Conservation (phyloP, 768 basidiomycete species). For the Mycena rebaudengoi region DNA sequence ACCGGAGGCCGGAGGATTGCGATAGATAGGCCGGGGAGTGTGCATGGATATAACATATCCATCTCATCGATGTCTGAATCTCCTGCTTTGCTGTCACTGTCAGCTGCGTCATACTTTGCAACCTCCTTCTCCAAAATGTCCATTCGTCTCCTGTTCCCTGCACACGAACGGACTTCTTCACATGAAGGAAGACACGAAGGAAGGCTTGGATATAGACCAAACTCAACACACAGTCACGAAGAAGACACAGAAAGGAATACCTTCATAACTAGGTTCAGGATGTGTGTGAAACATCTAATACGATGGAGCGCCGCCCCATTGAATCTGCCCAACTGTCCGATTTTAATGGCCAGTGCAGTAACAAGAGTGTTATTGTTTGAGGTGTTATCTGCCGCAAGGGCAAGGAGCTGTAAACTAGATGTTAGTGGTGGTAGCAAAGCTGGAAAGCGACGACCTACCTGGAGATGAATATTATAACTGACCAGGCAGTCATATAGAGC, state of each 20-base stretch:
- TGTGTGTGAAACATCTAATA: conserved; percentile 6
- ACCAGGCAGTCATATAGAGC: no score
- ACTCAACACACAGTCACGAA: neutral
- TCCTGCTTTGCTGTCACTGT: neutral
- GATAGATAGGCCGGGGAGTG: no score
- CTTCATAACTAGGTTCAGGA: conserved; percentile 10
- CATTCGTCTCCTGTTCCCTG: neutral
- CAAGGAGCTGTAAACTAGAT: no score
- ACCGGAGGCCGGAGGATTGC: no score
- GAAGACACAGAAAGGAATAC: neutral
- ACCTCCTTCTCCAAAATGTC: conserved; percentile 8
- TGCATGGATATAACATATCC: no score
- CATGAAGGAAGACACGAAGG: neutral
- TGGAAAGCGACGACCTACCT: no score
- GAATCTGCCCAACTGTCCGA: neutral
- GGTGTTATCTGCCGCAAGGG: no score
- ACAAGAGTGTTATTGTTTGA: conserved; percentile 5
- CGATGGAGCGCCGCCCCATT: conserved; percentile 1
- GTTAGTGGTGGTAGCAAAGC: no score
- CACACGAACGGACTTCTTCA: neutral
- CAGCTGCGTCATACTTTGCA: neutral
- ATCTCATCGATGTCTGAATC: neutral
- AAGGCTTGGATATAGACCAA: neutral
- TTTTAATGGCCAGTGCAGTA: neutral
- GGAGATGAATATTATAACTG: no score